phyloP scores from a whole-genome alignment of 306 rosid genomes.

The Citrullus amarus region DNA sequence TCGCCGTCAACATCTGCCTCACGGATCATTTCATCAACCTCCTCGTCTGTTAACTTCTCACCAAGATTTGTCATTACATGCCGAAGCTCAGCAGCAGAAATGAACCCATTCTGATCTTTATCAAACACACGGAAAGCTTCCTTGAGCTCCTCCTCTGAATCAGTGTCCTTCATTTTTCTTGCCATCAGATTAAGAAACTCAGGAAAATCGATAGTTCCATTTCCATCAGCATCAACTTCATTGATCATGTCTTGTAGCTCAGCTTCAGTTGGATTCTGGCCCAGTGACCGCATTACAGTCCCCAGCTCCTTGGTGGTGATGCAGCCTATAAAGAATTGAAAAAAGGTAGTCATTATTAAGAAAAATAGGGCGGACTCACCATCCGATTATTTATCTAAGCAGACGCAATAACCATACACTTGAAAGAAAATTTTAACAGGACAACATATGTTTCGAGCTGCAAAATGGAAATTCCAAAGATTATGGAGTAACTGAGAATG shows the following conservation, averaged over 20 bases:
- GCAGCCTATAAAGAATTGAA: constrained; percentile 1
- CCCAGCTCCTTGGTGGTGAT: constrained; percentile 15
- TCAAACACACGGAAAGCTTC: constrained; percentile 16
- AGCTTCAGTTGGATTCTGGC: constrained; percentile 15
- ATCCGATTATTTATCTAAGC: not conserved
- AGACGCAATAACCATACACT: not conserved
- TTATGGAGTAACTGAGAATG: not conserved
- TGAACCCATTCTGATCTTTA: constrained; percentile 14
- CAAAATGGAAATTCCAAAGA: not conserved
- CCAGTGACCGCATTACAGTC: constrained; percentile 10
- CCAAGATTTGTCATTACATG: constrained; percentile 12
- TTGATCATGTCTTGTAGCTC: constrained; percentile 14
- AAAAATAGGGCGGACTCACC: not conserved
- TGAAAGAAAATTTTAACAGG: not conserved
- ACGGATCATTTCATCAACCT: constrained; percentile 11
- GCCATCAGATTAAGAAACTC: constrained; percentile 15
- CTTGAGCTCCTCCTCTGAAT: constrained; percentile 16
- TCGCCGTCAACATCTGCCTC: constrained; percentile 15
- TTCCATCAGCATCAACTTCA: constrained; percentile 13
- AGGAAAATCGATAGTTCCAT: constrained; percentile 10
- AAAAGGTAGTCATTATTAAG: not conserved
- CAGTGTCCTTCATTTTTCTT: constrained; percentile 12
- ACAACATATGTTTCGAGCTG: not conserved
- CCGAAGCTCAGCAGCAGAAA: constrained; percentile 14
- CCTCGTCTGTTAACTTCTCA: constrained; percentile 14